Evolutionary conservation across 805 yeast genomes (phyloP), one percentile per base, ranked within the genome.

Genomic region (Candida chilensis): DNA sequence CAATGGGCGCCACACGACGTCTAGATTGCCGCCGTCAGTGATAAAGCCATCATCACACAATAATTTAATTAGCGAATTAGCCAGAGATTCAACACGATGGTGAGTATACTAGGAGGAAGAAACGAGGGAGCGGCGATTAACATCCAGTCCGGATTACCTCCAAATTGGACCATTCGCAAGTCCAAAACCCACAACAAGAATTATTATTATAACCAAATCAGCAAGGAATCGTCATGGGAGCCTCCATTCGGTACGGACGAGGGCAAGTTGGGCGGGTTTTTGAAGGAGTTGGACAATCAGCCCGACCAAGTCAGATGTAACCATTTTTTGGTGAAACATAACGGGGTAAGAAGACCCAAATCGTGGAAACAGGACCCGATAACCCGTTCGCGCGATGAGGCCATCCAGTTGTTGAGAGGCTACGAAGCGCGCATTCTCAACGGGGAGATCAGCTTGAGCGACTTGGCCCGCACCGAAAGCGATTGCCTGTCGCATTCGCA

Each of bases 111-210:
- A n/a, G n/a, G n/a, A n/a, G n/a, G n/a, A n/a, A n/a, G n/a, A n/a
- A n/a, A n/a, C n/a, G n/a, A n/a, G n/a, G n/a, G n/a, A n/a, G n/a
- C n/a, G n/a, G n/a, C n/a, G n/a, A n/a, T n/a, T n/a, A n/a, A n/a
- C n/a, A n/a, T n/a, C n/a, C n/a, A n/a, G n/a, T n/a, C 92, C 21
- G 98, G 98, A 9, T 68, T 92, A 32, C 96, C 96, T 20, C 60
- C 66, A 21, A 76, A 81, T 28, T 92, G 98, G 97, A 74, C 79
- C 24, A 71, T 92, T 27, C 70, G 76, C 36, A 69, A 74, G 32
- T 85, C 95, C 25, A 74, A 76, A 37, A 78, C 92, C 11, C 86
- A 84, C 48, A 74, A 83, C 45, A 72, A 85, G 42, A 95, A 90
- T 36, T 92, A 92, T 58, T 92, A 64, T 55, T 78, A 70, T 57